Base-by-base conservation (phyloP, 1,284 basidiomycete genomes). In the Phylloporus sp. region DNA sequence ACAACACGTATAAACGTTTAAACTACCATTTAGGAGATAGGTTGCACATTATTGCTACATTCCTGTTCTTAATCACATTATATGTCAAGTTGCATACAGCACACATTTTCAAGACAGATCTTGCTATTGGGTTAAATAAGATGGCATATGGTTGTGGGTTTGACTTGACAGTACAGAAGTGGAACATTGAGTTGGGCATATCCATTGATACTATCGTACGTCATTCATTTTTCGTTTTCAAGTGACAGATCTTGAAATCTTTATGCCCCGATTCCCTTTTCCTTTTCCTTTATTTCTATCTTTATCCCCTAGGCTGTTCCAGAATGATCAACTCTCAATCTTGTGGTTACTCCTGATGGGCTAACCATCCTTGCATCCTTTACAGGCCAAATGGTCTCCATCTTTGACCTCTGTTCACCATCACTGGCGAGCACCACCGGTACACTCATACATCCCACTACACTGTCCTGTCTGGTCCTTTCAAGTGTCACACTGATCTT, bases 1-100 rank as follows among this genome's bases (percentile, higher is more conserved):
- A 78, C 12, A 95, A 91, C 1, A 91, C 94, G 1, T 96, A 84
- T 77, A 88, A 85, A 91, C 94, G 1, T 96, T 84, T 77, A 88
- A 85, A 65, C 81, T 98, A 70, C 70, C 88, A 1, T 98, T 96
- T 81, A 83, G 81, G 64, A 88, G 91, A 93, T 95, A 58, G 32
- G 85, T 74, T 7, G 4, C 2, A 12, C n/a, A n/a, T n/a, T n/a
- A n/a, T n/a, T n/a, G n/a, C n/a, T n/a, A n/a, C n/a, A n/a, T n/a
- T n/a, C n/a, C n/a, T n/a, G n/a, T n/a, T n/a, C n/a, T n/a, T n/a
- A n/a, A n/a, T n/a, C n/a, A n/a, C n/a, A n/a, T n/a, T n/a, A n/a
- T n/a, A n/a, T n/a, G n/a, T n/a, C n/a, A n/a, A n/a, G n/a, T n/a
- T n/a, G n/a, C n/a, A n/a, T n/a, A n/a, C n/a, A n/a, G n/a, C n/a